phyloP scores from a whole-genome alignment of 352 stramenopile genomes.

The Globisporangium yorkense region DNA sequence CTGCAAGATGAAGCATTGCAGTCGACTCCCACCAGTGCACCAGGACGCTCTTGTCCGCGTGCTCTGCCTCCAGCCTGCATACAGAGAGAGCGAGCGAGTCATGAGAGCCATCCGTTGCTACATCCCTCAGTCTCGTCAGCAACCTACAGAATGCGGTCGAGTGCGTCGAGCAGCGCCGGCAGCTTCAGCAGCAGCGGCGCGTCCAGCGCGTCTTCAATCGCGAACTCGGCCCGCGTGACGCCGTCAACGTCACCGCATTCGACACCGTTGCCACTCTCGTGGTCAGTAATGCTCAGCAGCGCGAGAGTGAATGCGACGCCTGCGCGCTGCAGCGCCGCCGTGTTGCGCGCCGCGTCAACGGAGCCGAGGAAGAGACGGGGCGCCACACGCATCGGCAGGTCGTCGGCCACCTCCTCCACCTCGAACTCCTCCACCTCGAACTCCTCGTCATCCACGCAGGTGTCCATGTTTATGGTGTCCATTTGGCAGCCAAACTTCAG shows the following conservation, averaged over 20 bases:
- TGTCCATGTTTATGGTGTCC: neutral
- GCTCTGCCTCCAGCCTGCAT: constrained; percentile 25
- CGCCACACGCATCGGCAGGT: constrained; percentile 48
- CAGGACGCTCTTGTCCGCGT: constrained; percentile 40
- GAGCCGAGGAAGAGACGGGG: constrained; percentile 50
- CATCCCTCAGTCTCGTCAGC: neutral
- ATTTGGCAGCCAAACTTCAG: too few relatives aligned
- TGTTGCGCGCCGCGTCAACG: constrained; percentile 61
- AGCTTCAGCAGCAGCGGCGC: constrained; percentile 42
- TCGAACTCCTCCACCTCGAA: constrained; percentile 58
- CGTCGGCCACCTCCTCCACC: constrained; percentile 49
- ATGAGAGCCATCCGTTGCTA: neutral
- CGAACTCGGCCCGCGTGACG: constrained; percentile 18
- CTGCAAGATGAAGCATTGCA: too few relatives aligned
- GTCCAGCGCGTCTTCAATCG: constrained; percentile 49
- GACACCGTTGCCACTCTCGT: neutral
- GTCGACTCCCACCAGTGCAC: constrained; percentile 51
- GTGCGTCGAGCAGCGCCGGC: constrained; percentile 28
- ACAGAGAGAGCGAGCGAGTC: neutral
- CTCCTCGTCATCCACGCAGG: constrained; percentile 21
- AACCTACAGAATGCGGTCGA: constrained; percentile 31
- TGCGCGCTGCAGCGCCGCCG: constrained; percentile 19
- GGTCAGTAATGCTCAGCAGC: constrained; percentile 22
- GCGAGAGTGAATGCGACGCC: constrained; percentile 37
- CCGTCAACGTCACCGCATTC: neutral